Conservation (phyloP, 2,329 filamentous ascomycete genomes). For the Xylariaceae sp. region DNA sequence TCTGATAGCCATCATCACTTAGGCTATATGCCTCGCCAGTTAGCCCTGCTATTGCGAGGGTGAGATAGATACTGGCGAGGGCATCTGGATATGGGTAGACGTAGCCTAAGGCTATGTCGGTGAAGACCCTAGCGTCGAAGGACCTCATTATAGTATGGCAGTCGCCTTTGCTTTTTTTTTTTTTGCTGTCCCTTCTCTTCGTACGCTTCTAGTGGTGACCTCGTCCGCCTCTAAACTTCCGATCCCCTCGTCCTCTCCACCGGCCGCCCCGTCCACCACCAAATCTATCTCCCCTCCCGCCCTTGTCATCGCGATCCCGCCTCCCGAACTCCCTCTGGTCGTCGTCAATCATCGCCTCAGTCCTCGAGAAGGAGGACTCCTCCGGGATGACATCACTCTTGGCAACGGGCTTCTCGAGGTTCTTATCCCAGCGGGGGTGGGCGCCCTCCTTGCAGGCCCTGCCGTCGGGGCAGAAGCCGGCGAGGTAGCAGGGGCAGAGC, state of each 20-base stretch:
- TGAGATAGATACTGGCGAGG: not conserved
- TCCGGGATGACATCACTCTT: conserved; percentile 65
- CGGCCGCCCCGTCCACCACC: conserved; percentile 36
- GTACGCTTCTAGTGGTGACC: conserved; percentile 25
- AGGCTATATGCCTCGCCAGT: not conserved
- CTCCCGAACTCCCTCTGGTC: conserved; percentile 33
- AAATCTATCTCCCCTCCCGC: conserved; percentile 40
- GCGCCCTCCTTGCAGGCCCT: conserved; percentile 75
- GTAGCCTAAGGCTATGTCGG: not conserved
- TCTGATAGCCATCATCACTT: not conserved
- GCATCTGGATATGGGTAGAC: not conserved
- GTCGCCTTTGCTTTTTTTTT: too few relatives aligned
- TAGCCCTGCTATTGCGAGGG: not conserved
- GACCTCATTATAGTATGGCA: too few relatives aligned
- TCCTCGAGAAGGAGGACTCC: conserved; percentile 47
- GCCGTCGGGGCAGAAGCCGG: conserved; percentile 90
- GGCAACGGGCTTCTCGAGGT: conserved; percentile 74
- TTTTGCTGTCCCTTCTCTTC: not conserved
- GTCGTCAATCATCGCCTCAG: conserved; percentile 45
- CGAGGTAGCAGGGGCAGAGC: conserved; percentile 83
- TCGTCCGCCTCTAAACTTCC: conserved; percentile 40
- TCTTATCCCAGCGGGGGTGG: conserved; percentile 79
- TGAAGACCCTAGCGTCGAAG: not conserved
- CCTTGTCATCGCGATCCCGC: conserved; percentile 36
- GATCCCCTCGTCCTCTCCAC: conserved; percentile 37